Conservation (phyloP, 1,139 yeast species). For the Taiozyma sp. region DNA sequence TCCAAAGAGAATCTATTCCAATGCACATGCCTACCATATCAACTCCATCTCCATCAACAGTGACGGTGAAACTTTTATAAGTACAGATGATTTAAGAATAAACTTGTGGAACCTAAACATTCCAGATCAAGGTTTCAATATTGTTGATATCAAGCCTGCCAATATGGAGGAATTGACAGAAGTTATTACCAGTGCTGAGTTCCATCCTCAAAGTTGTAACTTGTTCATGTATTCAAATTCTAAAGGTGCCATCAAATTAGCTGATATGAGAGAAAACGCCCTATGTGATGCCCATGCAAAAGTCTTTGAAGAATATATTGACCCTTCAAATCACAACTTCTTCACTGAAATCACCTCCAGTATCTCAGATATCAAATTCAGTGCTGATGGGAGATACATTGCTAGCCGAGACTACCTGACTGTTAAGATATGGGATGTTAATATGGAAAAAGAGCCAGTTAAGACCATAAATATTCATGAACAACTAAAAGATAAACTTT, state of each 20-base stretch:
- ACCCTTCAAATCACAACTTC: constrained; percentile 90
- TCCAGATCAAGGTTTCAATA: constrained; percentile 93
- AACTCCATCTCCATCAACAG: constrained; percentile 92
- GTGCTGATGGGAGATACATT: constrained; percentile 89
- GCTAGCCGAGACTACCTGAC: constrained; percentile 97
- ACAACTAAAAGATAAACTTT: constrained; percentile 85
- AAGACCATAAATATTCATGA: constrained; percentile 96
- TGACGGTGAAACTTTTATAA: constrained; percentile 92
- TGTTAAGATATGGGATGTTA: constrained; percentile 96
- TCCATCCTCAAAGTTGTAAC: constrained; percentile 92
- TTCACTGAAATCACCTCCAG: constrained; percentile 96
- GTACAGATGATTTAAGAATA: constrained; percentile 92
- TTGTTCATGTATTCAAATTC: constrained; percentile 95
- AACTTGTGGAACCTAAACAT: constrained; percentile 94
- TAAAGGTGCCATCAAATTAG: constrained; percentile 91
- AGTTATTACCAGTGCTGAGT: constrained; percentile 96
- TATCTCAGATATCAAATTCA: constrained; percentile 90
- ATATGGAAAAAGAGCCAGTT: constrained; percentile 93
- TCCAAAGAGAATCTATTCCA: constrained; percentile 86
- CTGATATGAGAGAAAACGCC: constrained; percentile 96
- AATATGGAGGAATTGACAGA: constrained; percentile 99
- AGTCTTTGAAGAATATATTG: constrained; percentile 88
- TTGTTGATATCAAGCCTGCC: constrained; percentile 96
- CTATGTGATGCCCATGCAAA: constrained; percentile 90
- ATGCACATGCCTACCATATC: constrained; percentile 98